These are phyloP conservation scores for Phytophthora capsici DNA, from an alignment of 352 stramenopile species.

Conservation along the genomic window DNA sequence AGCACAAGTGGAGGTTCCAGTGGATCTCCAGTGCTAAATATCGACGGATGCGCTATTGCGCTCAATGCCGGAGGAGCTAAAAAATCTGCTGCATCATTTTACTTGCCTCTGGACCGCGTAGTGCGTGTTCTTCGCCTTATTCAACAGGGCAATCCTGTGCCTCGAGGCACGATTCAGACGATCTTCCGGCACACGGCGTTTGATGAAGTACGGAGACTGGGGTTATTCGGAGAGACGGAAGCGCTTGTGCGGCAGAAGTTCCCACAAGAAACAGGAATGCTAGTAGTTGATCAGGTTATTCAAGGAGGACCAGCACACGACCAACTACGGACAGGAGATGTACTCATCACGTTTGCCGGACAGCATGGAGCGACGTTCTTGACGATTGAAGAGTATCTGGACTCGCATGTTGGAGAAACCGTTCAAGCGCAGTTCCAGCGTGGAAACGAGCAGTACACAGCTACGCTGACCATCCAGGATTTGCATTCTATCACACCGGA, in stretches of 20 bases:
- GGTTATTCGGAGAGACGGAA: constrained; percentile 74
- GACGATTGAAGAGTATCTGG: constrained; percentile 78
- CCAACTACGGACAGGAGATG: constrained; percentile 85
- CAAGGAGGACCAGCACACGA: constrained; percentile 76
- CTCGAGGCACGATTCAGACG: constrained; percentile 86
- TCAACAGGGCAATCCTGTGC: constrained; percentile 56
- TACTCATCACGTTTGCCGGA: constrained; percentile 84
- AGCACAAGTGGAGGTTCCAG: constrained; percentile 90
- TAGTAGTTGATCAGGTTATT: constrained; percentile 90
- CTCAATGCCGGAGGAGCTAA: constrained; percentile 92
- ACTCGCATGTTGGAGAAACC: constrained; percentile 68
- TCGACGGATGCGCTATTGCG: constrained; percentile 88
- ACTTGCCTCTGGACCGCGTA: constrained; percentile 88
- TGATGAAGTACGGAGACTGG: constrained; percentile 87
- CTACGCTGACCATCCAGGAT: constrained; percentile 63
- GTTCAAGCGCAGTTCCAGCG: constrained; percentile 82
- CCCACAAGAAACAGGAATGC: constrained; percentile 88
- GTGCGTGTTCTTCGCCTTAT: constrained; percentile 80
- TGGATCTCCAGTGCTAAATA: constrained; percentile 89
- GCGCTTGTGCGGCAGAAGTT: constrained; percentile 69
- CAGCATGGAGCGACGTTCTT: constrained; percentile 86
- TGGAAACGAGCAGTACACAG: constrained; percentile 59
- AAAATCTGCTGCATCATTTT: constrained; percentile 90
- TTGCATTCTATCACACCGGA: constrained; percentile 86
- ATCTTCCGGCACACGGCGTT: constrained; percentile 92